A percentile compares a stretch with the other conserved stretches of the same genome.
phyloP scores from a whole-genome alignment of 495 filamentous ascomycete species.

The Wilcoxina mikolae region DNA sequence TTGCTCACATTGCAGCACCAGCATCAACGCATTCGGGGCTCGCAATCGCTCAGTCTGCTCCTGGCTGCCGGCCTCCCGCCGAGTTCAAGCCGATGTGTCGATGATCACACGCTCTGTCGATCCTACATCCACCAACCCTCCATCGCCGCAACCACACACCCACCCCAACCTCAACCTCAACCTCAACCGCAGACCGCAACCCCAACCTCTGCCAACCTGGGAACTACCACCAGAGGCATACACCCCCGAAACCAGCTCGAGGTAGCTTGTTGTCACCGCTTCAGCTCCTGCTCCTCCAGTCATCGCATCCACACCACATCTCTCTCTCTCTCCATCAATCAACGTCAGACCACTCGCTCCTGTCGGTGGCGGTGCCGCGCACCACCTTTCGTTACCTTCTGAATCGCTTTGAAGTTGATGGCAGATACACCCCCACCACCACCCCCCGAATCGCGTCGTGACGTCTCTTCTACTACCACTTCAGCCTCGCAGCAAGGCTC shows the following conservation, averaged over 20 bases:
- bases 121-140: neutral
- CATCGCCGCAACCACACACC: neutral
- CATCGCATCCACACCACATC: too few species aligned
- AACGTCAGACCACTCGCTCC: neutral
- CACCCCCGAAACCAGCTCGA: too few species aligned
- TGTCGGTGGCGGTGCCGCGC: conserved; percentile 6
- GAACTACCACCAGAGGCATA: neutral
- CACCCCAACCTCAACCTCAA: neutral
- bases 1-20: neutral
- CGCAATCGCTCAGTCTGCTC: neutral
- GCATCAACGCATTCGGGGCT: neutral
- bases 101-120: neutral
- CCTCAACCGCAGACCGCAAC: neutral
- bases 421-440: conserved; percentile 2
- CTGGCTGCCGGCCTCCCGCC: neutral
- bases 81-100: neutral
- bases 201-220: neutral
- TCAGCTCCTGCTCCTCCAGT: too few species aligned
- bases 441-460: conserved; percentile 6
- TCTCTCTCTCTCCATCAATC: neutral
- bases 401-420: conserved; percentile 1
- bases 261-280: too few species aligned
- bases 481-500: conserved; percentile 10
- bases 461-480: conserved; percentile 9
- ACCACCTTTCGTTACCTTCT: neutral